Base-by-base conservation (phyloP, 768 basidiomycete genomes). In the Naganishia kalamii region DNA sequence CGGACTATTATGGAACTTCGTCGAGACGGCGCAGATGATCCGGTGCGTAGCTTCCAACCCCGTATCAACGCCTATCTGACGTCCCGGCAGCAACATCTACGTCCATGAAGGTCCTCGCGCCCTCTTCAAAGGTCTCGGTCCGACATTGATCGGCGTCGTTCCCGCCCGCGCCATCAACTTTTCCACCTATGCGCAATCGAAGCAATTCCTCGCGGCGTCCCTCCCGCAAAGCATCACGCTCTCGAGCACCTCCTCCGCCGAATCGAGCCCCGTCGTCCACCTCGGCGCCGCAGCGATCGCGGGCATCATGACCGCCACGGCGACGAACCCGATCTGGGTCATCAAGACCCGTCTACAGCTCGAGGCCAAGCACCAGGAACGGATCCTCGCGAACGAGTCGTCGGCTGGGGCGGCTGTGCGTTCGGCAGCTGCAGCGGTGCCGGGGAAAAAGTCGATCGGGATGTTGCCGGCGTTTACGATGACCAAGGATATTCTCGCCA, bases 281-380 rank as follows among this genome's bases (percentile, higher is more conserved):
- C 85, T 98, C 25, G 67, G 81, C 0, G 89, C 94, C 0, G 96
- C 93, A 0, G 88, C 90, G 0, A 74, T 86, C 11, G 94, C 94
- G 0, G 80, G 73, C 72, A 81, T 98, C 69, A 81, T 82, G 33
- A 99, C 96, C 0, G 85, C 92, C 4, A 87, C 90, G 0, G 90
- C 86, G 12, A 98, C 96, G 23, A 99, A 99, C 77, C 96, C 96
- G 0, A 94, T 99, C 27, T 99, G 96, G 96, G 96, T 99, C 50
- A 91, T 99, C 67, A 99, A 98, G 79, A 99, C 96, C 47, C 87
- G 94, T 7, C 72, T 99, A 61, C 96, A 99, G 74, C 85, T 99
- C 1, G 75, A 78, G 12, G 75, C 77, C 19, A 62, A 50, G 30
- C 61, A 61, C 17, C 29, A 63, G 66, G 52, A 60, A 66, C 41